phyloP scores from a whole-genome alignment of 2,329 filamentous ascomycete genomes.

The Claviceps arundinis region DNA sequence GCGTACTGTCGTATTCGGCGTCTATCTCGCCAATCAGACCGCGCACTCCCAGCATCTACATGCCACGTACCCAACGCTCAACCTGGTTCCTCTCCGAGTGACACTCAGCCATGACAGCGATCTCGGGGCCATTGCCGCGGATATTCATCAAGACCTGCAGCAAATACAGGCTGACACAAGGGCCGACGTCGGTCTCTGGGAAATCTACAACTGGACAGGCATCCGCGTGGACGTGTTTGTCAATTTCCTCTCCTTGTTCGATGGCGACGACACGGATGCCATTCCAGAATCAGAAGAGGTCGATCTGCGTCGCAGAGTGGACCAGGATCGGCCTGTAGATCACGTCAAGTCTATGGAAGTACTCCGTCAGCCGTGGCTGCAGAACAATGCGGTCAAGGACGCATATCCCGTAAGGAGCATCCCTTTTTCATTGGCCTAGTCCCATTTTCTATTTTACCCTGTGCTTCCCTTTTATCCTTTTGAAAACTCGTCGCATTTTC shows the following conservation, averaged over 20 bases:
- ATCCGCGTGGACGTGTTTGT: constrained; percentile 59
- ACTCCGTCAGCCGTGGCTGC: constrained; percentile 6
- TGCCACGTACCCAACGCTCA: constrained; percentile 56
- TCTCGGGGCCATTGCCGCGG: constrained; percentile 37
- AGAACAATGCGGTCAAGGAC: constrained; percentile 13
- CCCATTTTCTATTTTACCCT: neutral
- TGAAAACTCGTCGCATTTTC: no score
- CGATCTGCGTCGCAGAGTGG: neutral
- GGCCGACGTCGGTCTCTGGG: constrained; percentile 51
- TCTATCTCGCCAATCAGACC: constrained; percentile 72
- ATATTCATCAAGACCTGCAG: constrained; percentile 56
- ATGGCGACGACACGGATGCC: neutral
- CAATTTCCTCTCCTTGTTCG: constrained; percentile 58
- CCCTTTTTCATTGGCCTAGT: neutral
- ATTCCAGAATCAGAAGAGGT: neutral
- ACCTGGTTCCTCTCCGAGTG: constrained; percentile 61
- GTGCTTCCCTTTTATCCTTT: no score
- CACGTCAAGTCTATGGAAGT: neutral
- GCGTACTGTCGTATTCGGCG: constrained; percentile 47
- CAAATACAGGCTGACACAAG: constrained; percentile 37
- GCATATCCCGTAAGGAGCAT: constrained; percentile 17
- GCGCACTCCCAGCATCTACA: constrained; percentile 32
- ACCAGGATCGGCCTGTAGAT: neutral
- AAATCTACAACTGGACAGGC: constrained; percentile 65
- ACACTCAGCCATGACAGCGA: constrained; percentile 13